Evolutionary conservation across 257 asterid genomes (phyloP).

Genomic region (Pogostemon cablin): DNA sequence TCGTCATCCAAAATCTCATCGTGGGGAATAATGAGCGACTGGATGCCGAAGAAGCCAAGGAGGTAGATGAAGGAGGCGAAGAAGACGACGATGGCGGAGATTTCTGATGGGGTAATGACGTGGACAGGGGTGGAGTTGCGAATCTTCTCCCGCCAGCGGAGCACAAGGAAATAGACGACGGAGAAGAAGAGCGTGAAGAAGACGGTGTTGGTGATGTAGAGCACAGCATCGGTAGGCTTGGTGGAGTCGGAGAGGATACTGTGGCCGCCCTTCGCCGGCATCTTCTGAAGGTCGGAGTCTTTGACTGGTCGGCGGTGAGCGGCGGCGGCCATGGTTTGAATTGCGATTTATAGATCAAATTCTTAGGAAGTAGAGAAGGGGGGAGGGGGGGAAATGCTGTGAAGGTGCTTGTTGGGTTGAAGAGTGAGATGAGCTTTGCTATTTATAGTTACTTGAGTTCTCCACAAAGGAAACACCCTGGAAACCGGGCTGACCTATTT

Average conservation of each 20-base stretch:
- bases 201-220: conserved; percentile 43
- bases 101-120: conserved; percentile 39
- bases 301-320: conserved; percentile 2
- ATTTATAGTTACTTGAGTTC: conserved; percentile 28
- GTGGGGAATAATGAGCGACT: conserved; percentile 36
- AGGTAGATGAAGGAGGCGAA: conserved; percentile 49
- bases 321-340: conserved; percentile 18
- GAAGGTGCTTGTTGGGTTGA: not conserved
- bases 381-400: conserved; percentile 1
- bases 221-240: conserved; percentile 30
- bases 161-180: conserved; percentile 44
- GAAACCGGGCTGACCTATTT: too few relatives aligned
- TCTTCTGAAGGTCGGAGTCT: not conserved
- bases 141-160: conserved; percentile 6
- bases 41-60: conserved; percentile 48
- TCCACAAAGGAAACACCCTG: not conserved
- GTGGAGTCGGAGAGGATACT: not conserved
- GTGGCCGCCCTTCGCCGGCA: conserved; percentile 9
- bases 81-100: conserved; percentile 42
- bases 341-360: too few relatives aligned
- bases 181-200: conserved; percentile 48
- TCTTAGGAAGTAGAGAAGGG: not conserved
- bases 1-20: conserved; percentile 37
- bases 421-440: not conserved
- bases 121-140: conserved; percentile 46